phyloP scores from a whole-genome alignment of 2,329 filamentous ascomycete species.

The Raffaelea arxii region DNA sequence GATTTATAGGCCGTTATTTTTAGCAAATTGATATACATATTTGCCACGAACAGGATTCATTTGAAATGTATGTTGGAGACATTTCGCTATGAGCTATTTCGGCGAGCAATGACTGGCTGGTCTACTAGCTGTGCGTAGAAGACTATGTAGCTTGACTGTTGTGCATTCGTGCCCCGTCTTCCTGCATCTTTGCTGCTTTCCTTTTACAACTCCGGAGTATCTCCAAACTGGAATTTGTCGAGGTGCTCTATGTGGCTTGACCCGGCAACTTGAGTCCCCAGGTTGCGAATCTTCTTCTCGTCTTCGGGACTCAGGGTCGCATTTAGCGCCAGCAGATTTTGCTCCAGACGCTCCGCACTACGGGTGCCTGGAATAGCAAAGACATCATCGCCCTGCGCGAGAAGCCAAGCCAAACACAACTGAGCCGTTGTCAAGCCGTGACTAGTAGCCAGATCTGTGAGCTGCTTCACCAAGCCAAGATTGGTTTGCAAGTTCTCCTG shows the following conservation, averaged over 20 bases:
- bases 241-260: neutral
- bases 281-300: neutral
- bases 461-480: conserved; percentile 1
- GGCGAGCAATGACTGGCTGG: too few species aligned
- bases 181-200: too few species aligned
- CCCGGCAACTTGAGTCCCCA: neutral
- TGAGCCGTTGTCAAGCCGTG: conserved; percentile 1
- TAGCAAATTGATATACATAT: too few species aligned
- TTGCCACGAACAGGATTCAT: too few species aligned
- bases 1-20: too few species aligned
- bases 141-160: too few species aligned
- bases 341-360: conserved; percentile 11
- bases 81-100: too few species aligned
- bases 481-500: conserved; percentile 5
- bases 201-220: too few species aligned
- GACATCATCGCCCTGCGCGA: conserved; percentile 7
- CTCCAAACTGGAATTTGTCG: too few species aligned
- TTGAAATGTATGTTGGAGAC: too few species aligned
- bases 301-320: conserved; percentile 11
- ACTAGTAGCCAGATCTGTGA: neutral
- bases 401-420: conserved; percentile 5
- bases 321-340: conserved; percentile 16
- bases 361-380: conserved; percentile 10
- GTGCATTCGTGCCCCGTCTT: too few species aligned
- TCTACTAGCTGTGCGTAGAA: too few species aligned